These are phyloP conservation scores for Exophiala sideris DNA, from an alignment of 2,329 filamentous ascomycete species.

Conservation along the genomic window DNA sequence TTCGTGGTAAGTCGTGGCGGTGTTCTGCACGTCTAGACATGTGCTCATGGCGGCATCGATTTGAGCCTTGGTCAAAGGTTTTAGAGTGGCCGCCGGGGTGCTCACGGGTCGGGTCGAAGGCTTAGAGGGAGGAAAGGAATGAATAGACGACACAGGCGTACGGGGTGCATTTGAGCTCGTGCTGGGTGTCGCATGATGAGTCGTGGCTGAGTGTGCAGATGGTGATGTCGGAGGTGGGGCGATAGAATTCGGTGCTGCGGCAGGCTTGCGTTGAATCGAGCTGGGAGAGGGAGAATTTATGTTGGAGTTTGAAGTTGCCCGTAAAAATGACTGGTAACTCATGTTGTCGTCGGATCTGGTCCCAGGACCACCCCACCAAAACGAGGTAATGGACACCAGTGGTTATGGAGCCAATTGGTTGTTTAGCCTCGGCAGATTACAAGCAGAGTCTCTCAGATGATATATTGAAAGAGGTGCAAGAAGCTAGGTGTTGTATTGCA, in stretches of 20 bases:
- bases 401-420: too few species aligned
- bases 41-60: slow-evolving; percentile 39
- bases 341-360: slow-evolving; percentile 3
- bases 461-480: too few species aligned
- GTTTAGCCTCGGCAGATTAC: too few species aligned
- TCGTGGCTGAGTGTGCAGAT: slow-evolving; percentile 8
- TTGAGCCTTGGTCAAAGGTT: slow-evolving; percentile 38
- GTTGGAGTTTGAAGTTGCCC: slow-evolving; percentile 10
- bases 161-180: slow-evolving; percentile 3
- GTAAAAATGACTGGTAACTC: slow-evolving; percentile 22
- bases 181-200: slow-evolving; percentile 7
- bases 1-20: slow-evolving; percentile 41
- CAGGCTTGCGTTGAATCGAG: slow-evolving; percentile 20
- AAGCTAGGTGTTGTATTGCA: too few species aligned
- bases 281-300: slow-evolving; percentile 13
- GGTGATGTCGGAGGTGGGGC: slow-evolving; percentile 7
- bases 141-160: slow-evolving; percentile 14
- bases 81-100: not conserved
- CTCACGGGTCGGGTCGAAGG: not conserved
- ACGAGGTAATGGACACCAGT: not conserved
- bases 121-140: not conserved
- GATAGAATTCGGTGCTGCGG: not conserved
- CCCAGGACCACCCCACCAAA: not conserved
- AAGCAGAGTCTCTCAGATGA: too few species aligned
- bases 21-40: slow-evolving; percentile 43